Percentiles rank a stretch among this genome's conserved stretches.
These are phyloP conservation scores for Exophiala phaeomuriformis DNA, from an alignment of 2,329 filamentous ascomycete species.

Conservation along the genomic window DNA sequence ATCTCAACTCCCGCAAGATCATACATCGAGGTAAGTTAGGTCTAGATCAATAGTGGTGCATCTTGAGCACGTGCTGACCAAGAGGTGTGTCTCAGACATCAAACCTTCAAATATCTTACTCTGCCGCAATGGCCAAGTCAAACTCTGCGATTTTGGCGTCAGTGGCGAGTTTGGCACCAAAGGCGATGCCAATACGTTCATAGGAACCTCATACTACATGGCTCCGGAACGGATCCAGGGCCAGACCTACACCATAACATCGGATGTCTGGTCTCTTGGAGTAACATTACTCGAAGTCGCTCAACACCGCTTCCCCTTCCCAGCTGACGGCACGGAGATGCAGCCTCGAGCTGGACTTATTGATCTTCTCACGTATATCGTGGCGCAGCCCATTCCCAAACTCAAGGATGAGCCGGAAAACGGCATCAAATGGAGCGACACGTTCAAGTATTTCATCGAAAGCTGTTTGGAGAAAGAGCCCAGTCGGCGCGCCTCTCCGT, in stretches of 20 bases:
- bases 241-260: constrained; percentile 96
- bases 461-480: constrained; percentile 97
- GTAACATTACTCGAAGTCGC: constrained; percentile 98
- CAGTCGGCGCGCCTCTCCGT: constrained; percentile 77
- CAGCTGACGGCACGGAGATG: constrained; percentile 91
- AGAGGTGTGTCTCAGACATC: constrained; percentile 56
- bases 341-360: constrained; percentile 88
- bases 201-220: constrained; percentile 99
- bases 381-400: constrained; percentile 88
- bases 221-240: constrained; percentile 96
- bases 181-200: constrained; percentile 97
- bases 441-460: constrained; percentile 98
- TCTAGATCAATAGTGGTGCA: background rate
- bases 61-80: constrained; percentile 16
- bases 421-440: constrained; percentile 88
- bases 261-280: constrained; percentile 95
- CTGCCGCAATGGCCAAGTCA: constrained; percentile 86
- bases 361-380: constrained; percentile 93
- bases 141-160: constrained; percentile 97
- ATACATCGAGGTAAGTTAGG: constrained; percentile 68
- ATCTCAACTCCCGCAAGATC: constrained; percentile 91
- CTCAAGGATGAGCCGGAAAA: constrained; percentile 89
- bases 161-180: constrained; percentile 98
- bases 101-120: constrained; percentile 96
- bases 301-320: constrained; percentile 96